A percentile compares a stretch with the other conserved stretches of the same genome.
Evolutionary conservation across 495 filamentous ascomycete genomes (phyloP).

Genomic region (Penicillium parvum): DNA sequence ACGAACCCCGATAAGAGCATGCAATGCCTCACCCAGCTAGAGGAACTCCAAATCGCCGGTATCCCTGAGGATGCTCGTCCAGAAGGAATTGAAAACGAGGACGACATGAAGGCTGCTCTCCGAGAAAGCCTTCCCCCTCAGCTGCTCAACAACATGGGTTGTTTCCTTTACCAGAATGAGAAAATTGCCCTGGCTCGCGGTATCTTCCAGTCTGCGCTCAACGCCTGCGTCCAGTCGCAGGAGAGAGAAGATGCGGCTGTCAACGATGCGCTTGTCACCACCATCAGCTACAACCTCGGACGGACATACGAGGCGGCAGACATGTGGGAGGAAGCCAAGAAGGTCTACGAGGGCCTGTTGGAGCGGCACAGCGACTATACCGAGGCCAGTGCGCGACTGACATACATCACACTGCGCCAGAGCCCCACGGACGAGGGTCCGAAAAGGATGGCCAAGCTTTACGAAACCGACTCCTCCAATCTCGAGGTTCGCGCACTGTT

Average conservation of each 20-base stretch:
- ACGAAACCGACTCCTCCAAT: conserved; percentile 71
- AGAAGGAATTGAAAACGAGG: conserved; percentile 59
- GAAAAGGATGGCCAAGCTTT: conserved; percentile 74
- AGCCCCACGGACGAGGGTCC: conserved; percentile 81
- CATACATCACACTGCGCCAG: conserved; percentile 84
- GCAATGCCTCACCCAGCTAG: conserved; percentile 83
- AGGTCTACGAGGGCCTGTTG: conserved; percentile 79
- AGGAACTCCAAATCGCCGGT: conserved; percentile 75
- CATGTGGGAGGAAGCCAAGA: conserved; percentile 74
- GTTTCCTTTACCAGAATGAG: conserved; percentile 85
- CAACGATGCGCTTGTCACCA: conserved; percentile 84
- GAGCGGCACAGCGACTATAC: conserved; percentile 84
- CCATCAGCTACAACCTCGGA: conserved; percentile 93
- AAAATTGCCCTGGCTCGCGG: conserved; percentile 76
- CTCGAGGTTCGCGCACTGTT: conserved; percentile 88
- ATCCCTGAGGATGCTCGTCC: conserved; percentile 64
- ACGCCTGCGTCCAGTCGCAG: conserved; percentile 71
- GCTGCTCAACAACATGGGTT: conserved; percentile 93
- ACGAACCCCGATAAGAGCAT: conserved; percentile 85
- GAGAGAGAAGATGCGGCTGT: conserved; percentile 60
- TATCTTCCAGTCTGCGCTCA: conserved; percentile 82
- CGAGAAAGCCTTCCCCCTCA: conserved; percentile 80
- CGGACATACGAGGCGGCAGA: conserved; percentile 88
- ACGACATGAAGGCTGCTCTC: conserved; percentile 53
- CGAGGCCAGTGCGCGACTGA: conserved; percentile 79